Percentiles rank a stretch among this genome's conserved stretches.
These are phyloP conservation scores for Styphnolobium japonicum DNA, from an alignment of 306 rosid genomes.

Conservation along the genomic window DNA sequence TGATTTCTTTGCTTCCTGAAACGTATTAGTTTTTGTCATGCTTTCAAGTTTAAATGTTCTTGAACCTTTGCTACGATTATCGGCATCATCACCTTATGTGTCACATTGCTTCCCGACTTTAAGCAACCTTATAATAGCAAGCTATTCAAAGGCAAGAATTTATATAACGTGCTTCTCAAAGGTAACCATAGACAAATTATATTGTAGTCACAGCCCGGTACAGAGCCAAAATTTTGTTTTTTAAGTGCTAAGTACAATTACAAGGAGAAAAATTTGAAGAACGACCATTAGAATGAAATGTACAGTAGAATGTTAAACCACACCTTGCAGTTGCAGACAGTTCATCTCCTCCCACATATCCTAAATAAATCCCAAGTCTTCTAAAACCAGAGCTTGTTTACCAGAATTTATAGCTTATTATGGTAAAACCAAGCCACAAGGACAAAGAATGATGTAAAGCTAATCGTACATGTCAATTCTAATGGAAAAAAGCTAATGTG, in stretches of 20 bases:
- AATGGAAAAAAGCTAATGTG: conserved; percentile 10
- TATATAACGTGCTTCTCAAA: not conserved
- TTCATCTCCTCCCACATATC: conserved; percentile 21
- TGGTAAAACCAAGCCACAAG: conserved; percentile 27
- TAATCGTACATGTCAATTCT: conserved; percentile 61
- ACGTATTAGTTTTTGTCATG: not conserved
- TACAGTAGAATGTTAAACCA: conserved; percentile 17
- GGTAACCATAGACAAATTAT: not conserved
- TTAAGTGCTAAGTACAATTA: not conserved
- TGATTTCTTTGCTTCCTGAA: conserved; percentile 6
- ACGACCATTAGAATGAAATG: conserved; percentile 22
- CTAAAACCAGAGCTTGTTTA: conserved; percentile 28
- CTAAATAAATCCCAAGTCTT: conserved; percentile 18
- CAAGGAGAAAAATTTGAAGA: not conserved
- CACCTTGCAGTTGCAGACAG: conserved; percentile 7
- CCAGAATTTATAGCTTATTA: conserved; percentile 31
- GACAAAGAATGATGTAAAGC: conserved; percentile 48
- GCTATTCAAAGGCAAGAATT: not conserved
- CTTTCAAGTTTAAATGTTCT: conserved; percentile 1
- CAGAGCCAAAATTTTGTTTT: not conserved
- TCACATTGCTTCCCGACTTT: not conserved
- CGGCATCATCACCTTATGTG: not conserved
- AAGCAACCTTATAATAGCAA: not conserved
- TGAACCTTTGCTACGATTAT: not conserved
- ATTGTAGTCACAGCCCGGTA: not conserved